Percentiles rank a stretch among this genome's conserved stretches.
These are phyloP conservation scores for Forsythia viridissima DNA, from an alignment of 257 asterid species.

Conservation along the genomic window DNA sequence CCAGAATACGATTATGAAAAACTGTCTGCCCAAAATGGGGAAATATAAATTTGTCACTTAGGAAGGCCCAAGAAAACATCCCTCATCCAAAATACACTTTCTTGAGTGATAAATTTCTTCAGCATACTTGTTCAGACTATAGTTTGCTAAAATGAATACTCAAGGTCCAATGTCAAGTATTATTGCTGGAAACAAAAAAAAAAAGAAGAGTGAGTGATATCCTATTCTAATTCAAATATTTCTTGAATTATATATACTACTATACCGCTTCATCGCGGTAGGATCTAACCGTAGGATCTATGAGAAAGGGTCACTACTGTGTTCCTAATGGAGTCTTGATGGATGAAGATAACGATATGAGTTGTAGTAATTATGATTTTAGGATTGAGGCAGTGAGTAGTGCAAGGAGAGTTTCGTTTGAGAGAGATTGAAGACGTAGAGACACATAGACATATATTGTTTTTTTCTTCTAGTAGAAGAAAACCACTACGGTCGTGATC, in stretches of 20 bases:
- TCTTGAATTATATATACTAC: neutral
- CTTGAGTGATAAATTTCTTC: neutral
- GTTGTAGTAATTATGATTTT: no score
- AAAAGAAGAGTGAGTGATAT: neutral
- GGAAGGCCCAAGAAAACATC: neutral
- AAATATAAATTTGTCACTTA: neutral
- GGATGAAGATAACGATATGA: no score
- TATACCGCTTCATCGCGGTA: no score
- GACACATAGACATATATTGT: no score
- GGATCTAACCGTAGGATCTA: no score
- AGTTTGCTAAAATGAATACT: neutral
- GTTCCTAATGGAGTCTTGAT: no score
- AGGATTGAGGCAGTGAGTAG: no score
- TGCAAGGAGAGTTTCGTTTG: no score
- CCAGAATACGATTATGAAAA: conserved; percentile 10
- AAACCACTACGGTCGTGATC: no score
- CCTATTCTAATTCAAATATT: neutral
- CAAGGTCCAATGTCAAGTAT: neutral
- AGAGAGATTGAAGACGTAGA: no score
- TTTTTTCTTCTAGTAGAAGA: no score
- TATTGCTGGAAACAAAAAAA: neutral
- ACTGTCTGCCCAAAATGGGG: neutral
- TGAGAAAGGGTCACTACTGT: no score
- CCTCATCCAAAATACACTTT: neutral
- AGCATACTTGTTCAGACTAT: neutral